Base-by-base conservation (phyloP, 2,329 filamentous ascomycete genomes). In the Aureobasidium sp. region DNA sequence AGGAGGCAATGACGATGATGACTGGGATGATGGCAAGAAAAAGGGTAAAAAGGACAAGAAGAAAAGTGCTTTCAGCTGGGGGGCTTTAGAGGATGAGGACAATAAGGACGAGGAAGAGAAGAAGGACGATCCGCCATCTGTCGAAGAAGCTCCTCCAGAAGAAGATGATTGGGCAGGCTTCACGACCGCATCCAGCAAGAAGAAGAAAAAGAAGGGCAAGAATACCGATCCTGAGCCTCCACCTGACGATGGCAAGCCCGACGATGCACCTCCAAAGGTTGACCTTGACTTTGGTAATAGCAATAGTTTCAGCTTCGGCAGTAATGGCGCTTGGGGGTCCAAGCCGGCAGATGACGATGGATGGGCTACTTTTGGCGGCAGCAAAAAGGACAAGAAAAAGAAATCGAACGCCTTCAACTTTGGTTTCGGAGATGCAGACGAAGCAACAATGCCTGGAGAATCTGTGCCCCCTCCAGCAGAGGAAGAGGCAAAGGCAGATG, bases 241-340 rank as follows among this genome's bases (percentile, higher is more conserved):
- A 39, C 17, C 20, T 1, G 55, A 47, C 5, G 68, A 67, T n/a
- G 65, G 68, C 64, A 76, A 74, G 58, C 78, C 79, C 65, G 76
- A 79, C 67, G 76, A 78, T 59, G 68, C 65, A 39, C 75, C 74
- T 57, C 78, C 78, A 26, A 78, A 79, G 69, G 74, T 80, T 66
- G 77, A 80, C 63, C 71, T 80, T 64, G 75, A 75, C 64, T 77
- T 80, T 65, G 76, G 75, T 15, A 66, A 67, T 27, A 70, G 68
- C 52, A 73, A 72, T 53, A 64, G 66, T 26, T 67, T 66, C 56
- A 69, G 69, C 29, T 72, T 73, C 64, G 69, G 71, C 50, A 72
- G 70, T 64, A 68, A 69, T 29, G 68, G 73, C 26, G 62, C 66
- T 20, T 46, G 67, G 66, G 64, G 59, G 13, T 66, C 66, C 9